Evolutionary conservation across 2,329 filamentous ascomycete species (phyloP), one percentile per base, ranked within the genome.

Genomic region (Anthostomella pinea): DNA sequence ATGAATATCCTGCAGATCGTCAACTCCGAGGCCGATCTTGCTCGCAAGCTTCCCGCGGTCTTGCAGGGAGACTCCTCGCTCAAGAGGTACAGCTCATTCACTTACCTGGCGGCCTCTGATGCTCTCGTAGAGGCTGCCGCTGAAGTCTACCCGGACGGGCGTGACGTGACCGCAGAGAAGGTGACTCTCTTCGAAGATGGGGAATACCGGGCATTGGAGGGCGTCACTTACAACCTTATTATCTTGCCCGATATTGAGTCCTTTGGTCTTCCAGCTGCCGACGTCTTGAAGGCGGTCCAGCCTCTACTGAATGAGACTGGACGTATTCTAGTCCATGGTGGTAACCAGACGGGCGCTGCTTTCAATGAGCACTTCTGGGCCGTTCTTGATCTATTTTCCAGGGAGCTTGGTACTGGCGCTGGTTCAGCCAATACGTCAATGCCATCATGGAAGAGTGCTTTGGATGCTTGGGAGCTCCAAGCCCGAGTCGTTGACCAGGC

Each of bases 1-100:
- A 39, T 45, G 39, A 34, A 39, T 14, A 43, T 45, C 14, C 32
- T 43, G 9, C 14, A 39, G 26, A 30, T 45, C 15, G 35, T 38
- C 13, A 37, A 38, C 26, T 34, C 38, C 2, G 33, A 41, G 20
- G 38, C 30, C 9, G 37, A 40, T 25, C 29, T 45, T 14, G 30
- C 30, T 22, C 30, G 25, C 33, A 33, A 26, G 9, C 33, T 42
- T 25, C 39, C 38, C 14, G 29, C 35, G 5, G 17, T 37, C 15
- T 20, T 45, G 11, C 29, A 40, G 18, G 38, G 39, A 24, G 30
- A 43, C 16, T 39, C 32, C 4, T 41, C 34, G 3, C 35, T 38
- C 3, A 37, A 41, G 22, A 38, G 30, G 13, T 39, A 37, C 21
- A 33, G 6, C 13, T 38, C 38, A 21, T 43, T 35, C 32, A 43